Conservation (phyloP, 202 grass and related monocot genomes). For the Bolboschoenoplectus hybrid region DNA sequence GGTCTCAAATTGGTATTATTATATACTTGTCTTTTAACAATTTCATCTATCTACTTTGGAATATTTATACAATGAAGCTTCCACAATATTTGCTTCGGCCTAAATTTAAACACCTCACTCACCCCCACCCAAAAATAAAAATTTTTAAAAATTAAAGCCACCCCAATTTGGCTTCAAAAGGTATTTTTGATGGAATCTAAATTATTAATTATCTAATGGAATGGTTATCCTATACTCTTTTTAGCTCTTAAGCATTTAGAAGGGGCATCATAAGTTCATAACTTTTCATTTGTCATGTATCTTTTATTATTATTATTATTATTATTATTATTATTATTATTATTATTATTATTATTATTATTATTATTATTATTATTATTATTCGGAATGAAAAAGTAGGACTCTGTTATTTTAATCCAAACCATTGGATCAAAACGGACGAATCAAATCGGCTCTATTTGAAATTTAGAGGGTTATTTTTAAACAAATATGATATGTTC, state of each 20-base stretch:
- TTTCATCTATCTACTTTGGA: conserved; percentile 4
- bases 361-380: too few relatives aligned
- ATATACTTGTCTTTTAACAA: not conserved
- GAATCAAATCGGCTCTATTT: too few relatives aligned
- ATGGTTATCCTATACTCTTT: conserved; percentile 2
- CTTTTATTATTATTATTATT: too few relatives aligned
- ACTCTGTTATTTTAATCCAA: too few relatives aligned
- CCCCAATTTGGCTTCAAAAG: not conserved
- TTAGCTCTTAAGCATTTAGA: conserved; percentile 9
- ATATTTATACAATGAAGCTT: not conserved
- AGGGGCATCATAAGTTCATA: not conserved
- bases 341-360: too few relatives aligned
- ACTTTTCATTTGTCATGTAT: not conserved
- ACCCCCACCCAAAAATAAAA: not conserved
- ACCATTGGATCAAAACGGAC: too few relatives aligned
- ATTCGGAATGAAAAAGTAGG: too few relatives aligned
- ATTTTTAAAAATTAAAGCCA: not conserved
- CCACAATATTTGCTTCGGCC: conserved; percentile 21
- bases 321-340: too few relatives aligned
- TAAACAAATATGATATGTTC: too few relatives aligned
- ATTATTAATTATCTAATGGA: not conserved
- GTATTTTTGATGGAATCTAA: conserved; percentile 5
- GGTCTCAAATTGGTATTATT: not conserved
- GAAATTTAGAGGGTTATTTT: too few relatives aligned
- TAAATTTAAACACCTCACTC: not conserved